These are phyloP conservation scores for Ustilago trichophora DNA, from an alignment of 1,284 basidiomycete species.

Conservation along the genomic window DNA sequence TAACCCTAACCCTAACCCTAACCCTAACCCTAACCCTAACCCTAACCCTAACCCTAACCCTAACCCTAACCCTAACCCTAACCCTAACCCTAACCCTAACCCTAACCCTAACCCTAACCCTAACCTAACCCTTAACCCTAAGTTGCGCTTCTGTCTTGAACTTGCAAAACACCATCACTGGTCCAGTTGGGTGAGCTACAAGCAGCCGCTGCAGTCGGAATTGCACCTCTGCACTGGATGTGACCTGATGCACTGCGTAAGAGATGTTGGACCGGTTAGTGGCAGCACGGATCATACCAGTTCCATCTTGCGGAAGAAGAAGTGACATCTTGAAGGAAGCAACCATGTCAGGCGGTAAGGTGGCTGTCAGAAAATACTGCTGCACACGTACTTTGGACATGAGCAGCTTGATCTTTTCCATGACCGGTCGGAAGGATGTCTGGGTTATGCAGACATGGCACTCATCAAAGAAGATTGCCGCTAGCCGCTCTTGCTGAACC, in stretches of 20 bases:
- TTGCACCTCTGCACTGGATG: neutral
- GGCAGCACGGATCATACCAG: slow-evolving; percentile 1
- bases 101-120: no score
- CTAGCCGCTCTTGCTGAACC: neutral
- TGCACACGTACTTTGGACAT: neutral
- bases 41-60: no score
- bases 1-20: no score
- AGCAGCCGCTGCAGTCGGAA: neutral
- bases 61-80: no score
- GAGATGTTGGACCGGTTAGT: slow-evolving; percentile 4
- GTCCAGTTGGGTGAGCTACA: neutral
- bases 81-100: no score
- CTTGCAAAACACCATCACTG: no score
- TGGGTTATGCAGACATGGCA: slow-evolving; percentile 2
- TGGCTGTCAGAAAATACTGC: slow-evolving; percentile 2
- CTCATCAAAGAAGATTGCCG: slow-evolving; percentile 9
- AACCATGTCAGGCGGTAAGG: neutral
- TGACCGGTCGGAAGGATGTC: neutral
- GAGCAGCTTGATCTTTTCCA: neutral
- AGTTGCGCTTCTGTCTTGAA: no score
- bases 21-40: no score
- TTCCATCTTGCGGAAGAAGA: neutral
- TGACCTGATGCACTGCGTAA: neutral
- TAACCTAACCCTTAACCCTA: no score
- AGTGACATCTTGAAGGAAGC: neutral